Conservation (phyloP, 225 moss, liverwort and hornwort species). For the Sphagnum tenellum region DNA sequence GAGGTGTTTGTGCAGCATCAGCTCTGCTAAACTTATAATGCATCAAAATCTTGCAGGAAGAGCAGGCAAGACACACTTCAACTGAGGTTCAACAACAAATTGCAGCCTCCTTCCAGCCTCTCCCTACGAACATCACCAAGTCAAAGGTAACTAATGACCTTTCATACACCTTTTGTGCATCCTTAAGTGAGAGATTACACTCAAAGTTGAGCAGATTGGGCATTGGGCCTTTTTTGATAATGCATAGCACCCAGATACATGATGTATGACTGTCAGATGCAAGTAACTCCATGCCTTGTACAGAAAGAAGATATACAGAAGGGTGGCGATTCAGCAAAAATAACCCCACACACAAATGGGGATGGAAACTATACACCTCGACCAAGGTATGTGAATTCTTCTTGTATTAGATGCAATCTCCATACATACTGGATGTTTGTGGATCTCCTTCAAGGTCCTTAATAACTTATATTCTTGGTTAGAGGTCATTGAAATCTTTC, state of each 20-base stretch:
- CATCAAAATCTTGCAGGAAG: conserved; percentile 34
- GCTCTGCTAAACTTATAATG: neutral
- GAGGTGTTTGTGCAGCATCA: neutral
- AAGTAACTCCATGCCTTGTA: conserved; percentile 1
- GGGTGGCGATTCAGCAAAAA: conserved; percentile 8
- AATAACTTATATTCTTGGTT: neutral
- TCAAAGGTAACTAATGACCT: conserved; percentile 35
- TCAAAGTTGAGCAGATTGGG: too few relatives aligned
- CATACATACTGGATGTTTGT: neutral
- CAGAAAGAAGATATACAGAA: conserved; percentile 15
- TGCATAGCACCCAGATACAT: neutral
- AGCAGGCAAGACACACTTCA: conserved; percentile 50
- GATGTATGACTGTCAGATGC: conserved; percentile 1
- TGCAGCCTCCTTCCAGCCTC: conserved; percentile 53
- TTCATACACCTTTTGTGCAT: too few relatives aligned
- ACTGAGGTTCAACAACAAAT: conserved; percentile 46
- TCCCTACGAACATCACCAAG: conserved; percentile 70
- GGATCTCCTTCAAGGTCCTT: too few relatives aligned
- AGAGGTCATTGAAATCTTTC: too few relatives aligned
- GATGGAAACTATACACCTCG: conserved; percentile 2
- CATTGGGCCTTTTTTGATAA: neutral
- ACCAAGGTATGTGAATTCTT: neutral
- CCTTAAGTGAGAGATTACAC: too few relatives aligned
- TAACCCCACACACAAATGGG: conserved; percentile 5
- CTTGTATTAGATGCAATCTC: neutral